These are phyloP conservation scores for Phytophthora macrochlamydospora DNA, from an alignment of 352 stramenopile genomes.

Conservation along the genomic window DNA sequence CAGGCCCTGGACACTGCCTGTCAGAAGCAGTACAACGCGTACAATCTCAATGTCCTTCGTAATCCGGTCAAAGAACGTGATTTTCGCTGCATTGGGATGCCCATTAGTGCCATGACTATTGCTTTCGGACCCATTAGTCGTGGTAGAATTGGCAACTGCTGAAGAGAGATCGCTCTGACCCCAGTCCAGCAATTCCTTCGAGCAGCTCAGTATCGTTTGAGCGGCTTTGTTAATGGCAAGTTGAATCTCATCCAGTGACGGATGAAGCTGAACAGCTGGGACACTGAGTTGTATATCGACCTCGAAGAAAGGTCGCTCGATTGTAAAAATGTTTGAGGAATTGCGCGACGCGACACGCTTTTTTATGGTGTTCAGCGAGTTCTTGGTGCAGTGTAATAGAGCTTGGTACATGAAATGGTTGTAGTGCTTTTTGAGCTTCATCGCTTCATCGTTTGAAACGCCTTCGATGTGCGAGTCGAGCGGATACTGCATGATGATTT, in stretches of 20 bases:
- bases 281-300: constrained; percentile 97
- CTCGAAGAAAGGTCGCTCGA: constrained; percentile 98
- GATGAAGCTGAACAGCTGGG: constrained; percentile 93
- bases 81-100: constrained; percentile 47
- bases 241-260: constrained; percentile 97
- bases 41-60: constrained; percentile 99
- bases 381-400: constrained; percentile 97
- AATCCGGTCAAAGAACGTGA: constrained; percentile 98
- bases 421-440: constrained; percentile 98
- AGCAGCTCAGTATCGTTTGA: constrained; percentile 96
- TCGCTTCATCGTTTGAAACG: constrained; percentile 93
- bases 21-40: constrained; percentile 96
- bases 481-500: constrained; percentile 95
- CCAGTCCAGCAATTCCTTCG: constrained; percentile 97
- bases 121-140: constrained; percentile 16
- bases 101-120: constrained; percentile 9
- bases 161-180: constrained; percentile 73
- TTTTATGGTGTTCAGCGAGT: constrained; percentile 98
- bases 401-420: constrained; percentile 99
- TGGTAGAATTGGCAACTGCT: constrained; percentile 22
- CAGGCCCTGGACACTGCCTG: constrained; percentile 96
- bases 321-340: constrained; percentile 88
- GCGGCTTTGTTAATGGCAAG: constrained; percentile 97
- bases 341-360: constrained; percentile 95
- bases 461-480: constrained; percentile 96